Conservation (phyloP, 495 filamentous ascomycete species). For the Endocarpon pusillum region DNA sequence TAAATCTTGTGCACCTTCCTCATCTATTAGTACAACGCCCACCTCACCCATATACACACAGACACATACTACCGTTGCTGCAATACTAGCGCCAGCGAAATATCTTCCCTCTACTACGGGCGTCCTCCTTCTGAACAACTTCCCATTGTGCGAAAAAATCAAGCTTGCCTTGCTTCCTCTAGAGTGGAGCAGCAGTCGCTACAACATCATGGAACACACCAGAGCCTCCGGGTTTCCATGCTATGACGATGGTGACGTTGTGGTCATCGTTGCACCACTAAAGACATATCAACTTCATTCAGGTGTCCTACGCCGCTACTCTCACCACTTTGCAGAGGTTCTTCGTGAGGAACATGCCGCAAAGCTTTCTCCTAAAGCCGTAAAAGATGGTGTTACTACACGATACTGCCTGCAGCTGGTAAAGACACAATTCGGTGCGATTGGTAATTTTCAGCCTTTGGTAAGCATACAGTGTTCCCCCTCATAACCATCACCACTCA, state of each 20-base stretch:
- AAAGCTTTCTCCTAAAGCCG: constrained; percentile 5
- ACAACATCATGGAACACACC: background rate
- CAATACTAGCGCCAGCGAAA: no score
- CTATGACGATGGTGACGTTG: constrained; percentile 22
- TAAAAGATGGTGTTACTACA: constrained; percentile 6
- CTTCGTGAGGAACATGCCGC: constrained; percentile 4
- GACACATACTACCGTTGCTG: no score
- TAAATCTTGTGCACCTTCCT: no score
- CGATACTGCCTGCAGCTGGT: constrained; percentile 11
- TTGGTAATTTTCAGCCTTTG: constrained; percentile 1
- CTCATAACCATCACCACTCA: background rate
- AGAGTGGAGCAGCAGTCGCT: background rate
- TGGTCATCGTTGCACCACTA: constrained; percentile 15
- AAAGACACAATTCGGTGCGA: constrained; percentile 1
- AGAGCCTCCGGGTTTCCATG: constrained; percentile 9
- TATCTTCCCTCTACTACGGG: no score
- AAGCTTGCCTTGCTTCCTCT: no score
- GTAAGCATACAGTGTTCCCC: no score
- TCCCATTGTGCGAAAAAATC: no score
- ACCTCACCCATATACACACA: no score
- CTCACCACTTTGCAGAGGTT: constrained; percentile 8
- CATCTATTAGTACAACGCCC: no score
- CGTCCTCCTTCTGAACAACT: no score
- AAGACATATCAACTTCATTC: constrained; percentile 20
- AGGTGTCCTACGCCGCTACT: constrained; percentile 9